Evolutionary conservation across 305 asterid species (phyloP).

Genomic region (Fraxinus sp.): DNA sequence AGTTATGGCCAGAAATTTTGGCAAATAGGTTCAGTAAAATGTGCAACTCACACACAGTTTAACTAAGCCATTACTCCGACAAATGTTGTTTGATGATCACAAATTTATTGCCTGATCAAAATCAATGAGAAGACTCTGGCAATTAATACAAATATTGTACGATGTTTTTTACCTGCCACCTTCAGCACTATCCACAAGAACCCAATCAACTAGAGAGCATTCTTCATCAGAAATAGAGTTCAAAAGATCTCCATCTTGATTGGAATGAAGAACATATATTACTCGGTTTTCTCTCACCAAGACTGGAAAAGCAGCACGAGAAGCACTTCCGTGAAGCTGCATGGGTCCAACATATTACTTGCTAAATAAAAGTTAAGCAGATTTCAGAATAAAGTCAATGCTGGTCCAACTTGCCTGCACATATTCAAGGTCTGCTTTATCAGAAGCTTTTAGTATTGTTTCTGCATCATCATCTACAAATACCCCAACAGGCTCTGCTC

Average conservation of each 20-base stretch:
- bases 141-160: background rate
- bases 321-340: constrained; percentile 91
- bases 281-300: constrained; percentile 52
- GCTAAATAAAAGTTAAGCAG: constrained; percentile 17
- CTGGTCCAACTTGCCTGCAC: constrained; percentile 60
- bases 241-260: constrained; percentile 66
- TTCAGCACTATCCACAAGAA: constrained; percentile 81
- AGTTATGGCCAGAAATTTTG: background rate
- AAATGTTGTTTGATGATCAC: background rate
- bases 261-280: constrained; percentile 83
- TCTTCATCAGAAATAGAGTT: constrained; percentile 64
- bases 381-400: constrained; percentile 15
- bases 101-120: background rate
- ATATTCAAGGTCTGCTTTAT: constrained; percentile 71
- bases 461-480: constrained; percentile 85
- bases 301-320: constrained; percentile 64
- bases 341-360: constrained; percentile 10
- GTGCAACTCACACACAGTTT: background rate
- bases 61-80: background rate
- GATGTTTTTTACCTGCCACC: constrained; percentile 69
- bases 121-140: background rate
- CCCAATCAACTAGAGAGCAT: constrained; percentile 73
- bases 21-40: background rate
- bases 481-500: constrained; percentile 90
- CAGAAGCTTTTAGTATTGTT: constrained; percentile 67